Evolutionary conservation across 2,329 filamentous ascomycete species (phyloP), one percentile per base, ranked within the genome.

Genomic region (Talaromyces sp.): DNA sequence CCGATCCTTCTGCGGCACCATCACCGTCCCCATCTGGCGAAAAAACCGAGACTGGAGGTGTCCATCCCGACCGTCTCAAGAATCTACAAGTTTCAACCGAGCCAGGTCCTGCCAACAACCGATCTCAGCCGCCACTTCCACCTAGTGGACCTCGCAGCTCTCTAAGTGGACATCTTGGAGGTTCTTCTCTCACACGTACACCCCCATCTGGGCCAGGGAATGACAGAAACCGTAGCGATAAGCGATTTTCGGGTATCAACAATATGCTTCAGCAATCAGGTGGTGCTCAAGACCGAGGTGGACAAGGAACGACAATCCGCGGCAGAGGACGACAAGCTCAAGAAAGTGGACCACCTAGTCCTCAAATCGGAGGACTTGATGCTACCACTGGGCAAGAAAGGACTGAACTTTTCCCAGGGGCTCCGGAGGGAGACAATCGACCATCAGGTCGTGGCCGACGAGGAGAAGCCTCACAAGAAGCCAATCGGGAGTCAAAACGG

Each of bases 41-140:
- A 10, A 70, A 68, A 37, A 68, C 73, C 49, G 79, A 82, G 41
- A 73, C 77, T 16, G 73, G 76, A 24, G 83, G 83, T 37, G 80
- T 87, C 54, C 84, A 86, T 70, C 84, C 84, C 11, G 85, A 85
- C 69, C 80, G 85, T 43, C 73, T 85, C 54, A 81, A 79, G 47
- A 78, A 80, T 43, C 76, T 82, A 39, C 76, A 78, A 66, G 69
- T 71, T 22, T 59, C 71, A 6, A 67, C 69, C 2, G 69, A 70
- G 31, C 67, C 69, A 41, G 45, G 52, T n/a, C 69, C 69, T 59
- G 68, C 59, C n/a, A 69, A 63, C 59, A 70, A 73, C 24, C 69
- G 72, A 58, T 66, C 73, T 56, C 65, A 63, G 33, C 52, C 60
- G 9, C 41, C 72, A 27, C 68, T 75, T 65, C 75, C 76, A 10